phyloP scores from a whole-genome alignment of 2,329 filamentous ascomycete species.

The Neonectria punicea region DNA sequence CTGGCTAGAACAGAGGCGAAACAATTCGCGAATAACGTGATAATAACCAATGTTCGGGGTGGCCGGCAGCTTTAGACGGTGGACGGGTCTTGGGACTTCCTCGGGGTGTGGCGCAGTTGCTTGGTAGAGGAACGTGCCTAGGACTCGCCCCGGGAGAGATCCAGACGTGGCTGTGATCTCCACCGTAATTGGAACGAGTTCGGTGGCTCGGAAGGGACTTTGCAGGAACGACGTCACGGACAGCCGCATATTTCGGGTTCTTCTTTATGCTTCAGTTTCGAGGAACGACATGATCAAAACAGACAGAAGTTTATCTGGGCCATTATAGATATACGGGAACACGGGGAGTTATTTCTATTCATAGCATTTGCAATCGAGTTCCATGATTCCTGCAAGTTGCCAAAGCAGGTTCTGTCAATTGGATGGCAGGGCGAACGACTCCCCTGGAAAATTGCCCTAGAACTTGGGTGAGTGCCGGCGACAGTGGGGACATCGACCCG shows the following conservation, averaged over 20 bases:
- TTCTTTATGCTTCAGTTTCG: neutral
- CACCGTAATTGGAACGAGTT: neutral
- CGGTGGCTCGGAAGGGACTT: neutral
- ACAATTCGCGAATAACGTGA: constrained; percentile 2
- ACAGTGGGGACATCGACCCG: constrained; percentile 1
- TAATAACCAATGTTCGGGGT: constrained; percentile 28
- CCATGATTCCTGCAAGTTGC: neutral
- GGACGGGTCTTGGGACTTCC: constrained; percentile 7
- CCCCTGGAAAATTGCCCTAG: neutral
- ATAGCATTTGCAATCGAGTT: neutral
- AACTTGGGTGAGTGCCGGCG: constrained; percentile 6
- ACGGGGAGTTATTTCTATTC: neutral
- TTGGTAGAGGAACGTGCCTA: neutral
- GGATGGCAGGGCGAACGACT: neutral
- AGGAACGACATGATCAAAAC: neutral
- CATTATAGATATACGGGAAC: neutral
- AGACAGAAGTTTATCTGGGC: neutral
- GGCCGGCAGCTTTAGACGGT: constrained; percentile 22
- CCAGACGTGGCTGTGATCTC: neutral
- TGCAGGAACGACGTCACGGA: neutral
- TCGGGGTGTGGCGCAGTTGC: constrained; percentile 17
- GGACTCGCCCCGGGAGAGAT: neutral
- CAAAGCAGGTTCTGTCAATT: neutral
- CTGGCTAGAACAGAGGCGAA: neutral
- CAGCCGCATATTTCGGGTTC: neutral